Base-by-base conservation (phyloP, 495 filamentous ascomycete species). In the Aspergillus hancockii region DNA sequence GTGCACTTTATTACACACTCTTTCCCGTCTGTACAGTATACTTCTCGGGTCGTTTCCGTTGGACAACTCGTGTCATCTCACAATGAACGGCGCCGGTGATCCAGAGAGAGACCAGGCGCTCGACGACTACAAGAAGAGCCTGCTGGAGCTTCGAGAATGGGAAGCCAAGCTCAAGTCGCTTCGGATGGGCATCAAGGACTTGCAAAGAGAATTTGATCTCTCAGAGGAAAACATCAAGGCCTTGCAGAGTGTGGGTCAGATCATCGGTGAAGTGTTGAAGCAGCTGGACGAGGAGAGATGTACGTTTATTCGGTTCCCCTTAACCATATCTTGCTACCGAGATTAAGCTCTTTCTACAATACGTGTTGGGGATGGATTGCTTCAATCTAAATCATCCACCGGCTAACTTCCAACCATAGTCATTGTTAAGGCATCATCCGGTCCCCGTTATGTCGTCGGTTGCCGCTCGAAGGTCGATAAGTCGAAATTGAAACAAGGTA, bases 141-240 rank as follows among this genome's bases (percentile, higher is more conserved):
- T 99, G 55, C 79, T 97, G 70, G 94, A 99, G 73, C 92, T 95
- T 56, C 87, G 94, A 75, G 95, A 99, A 82, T 97, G 91, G 90
- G 95, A 99, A 73, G 87, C 95, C 22, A 98, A 98, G 82, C 81
- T 98, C 47, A 98, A 96, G 76, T 83, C 86, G 8, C 74, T 99
- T 57, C 89, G 94, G 46, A 76, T 93, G 76, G 95, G 97, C 40
- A 96, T 99, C 74, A 98, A 97, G 79, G 92, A 88, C 52, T 74
- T 97, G 40, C 91, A 96, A 67, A 92, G 90, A 61, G 93, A 98
- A 59, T 98, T 92, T 66, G 93, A 98, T 73, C 85, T 93, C 54
- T 97, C 94, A 25, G 94, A 99, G 75, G 95, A 99, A 61, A 98
- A 98, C 79, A 98, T 99, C 82, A 99, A 99, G 81, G 94, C 94